A percentile compares a stretch with the other conserved stretches of the same genome.
phyloP scores from a whole-genome alignment of 768 basidiomycete genomes.

The Coprinopsis cinerea region DNA sequence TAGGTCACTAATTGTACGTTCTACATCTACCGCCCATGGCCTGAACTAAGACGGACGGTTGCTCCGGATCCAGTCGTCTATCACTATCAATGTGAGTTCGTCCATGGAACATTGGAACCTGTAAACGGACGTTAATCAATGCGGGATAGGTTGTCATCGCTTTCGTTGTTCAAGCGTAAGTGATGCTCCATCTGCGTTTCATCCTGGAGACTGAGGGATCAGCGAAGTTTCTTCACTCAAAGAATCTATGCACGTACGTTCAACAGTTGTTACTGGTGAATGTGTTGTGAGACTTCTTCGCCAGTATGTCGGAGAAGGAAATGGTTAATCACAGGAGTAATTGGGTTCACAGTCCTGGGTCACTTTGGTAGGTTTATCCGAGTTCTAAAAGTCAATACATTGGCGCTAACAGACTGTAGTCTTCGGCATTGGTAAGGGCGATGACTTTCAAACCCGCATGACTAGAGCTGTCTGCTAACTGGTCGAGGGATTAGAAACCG shows the following conservation, averaged over 20 bases:
- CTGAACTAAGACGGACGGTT: neutral
- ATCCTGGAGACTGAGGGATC: too few relatives aligned
- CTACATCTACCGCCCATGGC: neutral
- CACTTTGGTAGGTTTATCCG: conserved; percentile 31
- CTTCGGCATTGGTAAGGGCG: conserved; percentile 33
- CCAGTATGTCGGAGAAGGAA: conserved; percentile 29
- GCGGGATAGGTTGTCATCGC: conserved; percentile 31
- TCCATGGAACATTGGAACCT: neutral
- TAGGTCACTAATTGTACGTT: conserved; percentile 33
- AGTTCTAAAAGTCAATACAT: neutral
- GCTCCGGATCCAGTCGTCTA: conserved; percentile 23
- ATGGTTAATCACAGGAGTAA: conserved; percentile 32
- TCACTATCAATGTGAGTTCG: conserved; percentile 30
- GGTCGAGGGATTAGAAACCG: conserved; percentile 29
- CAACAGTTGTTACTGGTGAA: neutral
- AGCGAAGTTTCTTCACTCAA: conserved; percentile 37
- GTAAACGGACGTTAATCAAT: neutral
- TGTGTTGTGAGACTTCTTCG: too few relatives aligned
- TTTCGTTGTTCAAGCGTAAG: conserved; percentile 37
- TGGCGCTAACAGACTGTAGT: conserved; percentile 16
- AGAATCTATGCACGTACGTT: conserved; percentile 33
- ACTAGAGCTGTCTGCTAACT: neutral
- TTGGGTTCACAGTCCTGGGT: conserved; percentile 30
- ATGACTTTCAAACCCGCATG: neutral
- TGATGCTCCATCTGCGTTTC: too few relatives aligned